These are phyloP conservation scores for Rutstroemia sp. DNA, from an alignment of 2,329 filamentous ascomycete species.

Conservation along the genomic window DNA sequence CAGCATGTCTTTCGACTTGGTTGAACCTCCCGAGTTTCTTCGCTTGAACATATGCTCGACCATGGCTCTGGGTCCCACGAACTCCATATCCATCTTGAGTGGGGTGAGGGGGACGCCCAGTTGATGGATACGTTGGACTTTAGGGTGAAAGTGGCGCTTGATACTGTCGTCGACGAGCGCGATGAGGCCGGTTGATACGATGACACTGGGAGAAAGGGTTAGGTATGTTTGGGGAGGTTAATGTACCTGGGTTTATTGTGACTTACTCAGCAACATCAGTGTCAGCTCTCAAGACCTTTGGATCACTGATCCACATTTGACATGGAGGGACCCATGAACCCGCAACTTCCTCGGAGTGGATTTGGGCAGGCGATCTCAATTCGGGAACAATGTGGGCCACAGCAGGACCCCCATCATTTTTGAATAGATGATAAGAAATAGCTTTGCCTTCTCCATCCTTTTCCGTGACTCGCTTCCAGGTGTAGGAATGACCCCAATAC, in stretches of 20 bases:
- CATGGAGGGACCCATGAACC: conserved; percentile 89
- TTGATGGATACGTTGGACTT: conserved; percentile 35
- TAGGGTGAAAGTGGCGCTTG: conserved; percentile 38
- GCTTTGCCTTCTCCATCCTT: conserved; percentile 56
- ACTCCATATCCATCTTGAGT: conserved; percentile 46
- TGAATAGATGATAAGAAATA: conserved; percentile 73
- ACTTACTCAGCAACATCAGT: conserved; percentile 86
- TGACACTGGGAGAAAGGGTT: conserved; percentile 50
- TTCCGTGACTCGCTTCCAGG: conserved; percentile 70
- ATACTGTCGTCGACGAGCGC: conserved; percentile 89
- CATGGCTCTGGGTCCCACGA: conserved; percentile 53
- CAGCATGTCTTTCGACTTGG: conserved; percentile 14
- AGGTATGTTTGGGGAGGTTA: neutral
- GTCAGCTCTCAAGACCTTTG: conserved; percentile 54
- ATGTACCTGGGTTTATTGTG: neutral
- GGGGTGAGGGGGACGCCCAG: conserved; percentile 45
- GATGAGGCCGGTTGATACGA: conserved; percentile 84
- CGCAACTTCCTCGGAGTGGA: conserved; percentile 62
- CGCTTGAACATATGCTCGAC: conserved; percentile 59
- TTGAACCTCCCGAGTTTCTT: conserved; percentile 26
- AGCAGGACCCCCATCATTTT: conserved; percentile 52
- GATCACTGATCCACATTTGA: conserved; percentile 83
- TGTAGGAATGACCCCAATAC: conserved; percentile 84
- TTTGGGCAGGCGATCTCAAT: conserved; percentile 62
- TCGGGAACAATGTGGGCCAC: conserved; percentile 84